These are phyloP conservation scores for Marchantia polymorpha DNA, from an alignment of 225 moss, liverwort and hornwort genomes.

Conservation along the genomic window DNA sequence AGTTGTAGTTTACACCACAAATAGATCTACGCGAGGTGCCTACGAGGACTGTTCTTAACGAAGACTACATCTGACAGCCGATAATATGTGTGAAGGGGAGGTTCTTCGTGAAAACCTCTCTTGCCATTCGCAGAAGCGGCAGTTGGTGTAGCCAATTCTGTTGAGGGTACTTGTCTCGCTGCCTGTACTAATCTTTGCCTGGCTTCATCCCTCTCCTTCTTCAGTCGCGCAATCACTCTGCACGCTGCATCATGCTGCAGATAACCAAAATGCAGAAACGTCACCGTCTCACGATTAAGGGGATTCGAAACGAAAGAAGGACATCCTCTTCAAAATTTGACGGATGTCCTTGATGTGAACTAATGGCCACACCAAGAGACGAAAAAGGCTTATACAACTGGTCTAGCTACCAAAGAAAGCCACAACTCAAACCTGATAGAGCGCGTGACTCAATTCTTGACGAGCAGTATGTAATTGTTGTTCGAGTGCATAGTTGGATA, in stretches of 20 bases:
- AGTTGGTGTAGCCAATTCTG: constrained; percentile 35
- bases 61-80: background rate
- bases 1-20: too few species aligned
- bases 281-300: background rate
- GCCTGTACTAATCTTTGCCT: constrained; percentile 66
- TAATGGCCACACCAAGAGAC: background rate
- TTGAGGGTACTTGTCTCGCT: constrained; percentile 53
- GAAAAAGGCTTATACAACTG: background rate
- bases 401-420: background rate
- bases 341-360: background rate
- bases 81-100: background rate
- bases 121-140: constrained; percentile 50
- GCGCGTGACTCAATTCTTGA: constrained; percentile 95
- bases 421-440: constrained; percentile 66
- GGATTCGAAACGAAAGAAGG: background rate
- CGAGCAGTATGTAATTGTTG: constrained; percentile 95
- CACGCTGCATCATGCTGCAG: constrained; percentile 95
- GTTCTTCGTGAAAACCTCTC: constrained; percentile 37
- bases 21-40: too few species aligned
- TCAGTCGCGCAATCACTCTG: constrained; percentile 93
- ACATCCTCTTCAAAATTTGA: background rate
- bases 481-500: constrained; percentile 89
- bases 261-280: background rate
- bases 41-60: background rate
- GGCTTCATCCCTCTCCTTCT: constrained; percentile 92